Base-by-base conservation (phyloP, 106 monocot species). In the Acorus calamus region DNA sequence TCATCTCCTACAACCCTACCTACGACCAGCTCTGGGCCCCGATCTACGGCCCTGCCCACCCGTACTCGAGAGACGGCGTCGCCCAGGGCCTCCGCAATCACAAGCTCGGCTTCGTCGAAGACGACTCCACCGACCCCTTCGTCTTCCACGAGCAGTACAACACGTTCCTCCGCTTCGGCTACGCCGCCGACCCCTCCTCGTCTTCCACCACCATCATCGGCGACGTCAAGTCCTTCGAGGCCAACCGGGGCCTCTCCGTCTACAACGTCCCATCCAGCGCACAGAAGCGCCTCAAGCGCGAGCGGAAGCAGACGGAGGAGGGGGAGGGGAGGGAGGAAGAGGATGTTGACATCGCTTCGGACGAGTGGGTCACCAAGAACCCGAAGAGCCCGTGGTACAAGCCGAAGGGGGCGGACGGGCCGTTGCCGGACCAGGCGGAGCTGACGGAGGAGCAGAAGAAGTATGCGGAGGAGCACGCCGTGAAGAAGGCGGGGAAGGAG, bases 11-110 rank as follows among this genome's bases (percentile, higher is more conserved):
- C 78, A 96, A 96, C 66, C 96, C 90, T 5, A 96, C 90, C 14
- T 80, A 80, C 83, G 96, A 96, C 44, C 87, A 96, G 78, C 96
- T 96, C 6, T 96, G 96, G 96, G 96, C 90, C 7, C 96, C 90
- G 8, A 64, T 96, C 59, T 56, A 80, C 42, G 84, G 96, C 43
- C 96, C 96, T 43, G 82, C 84, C 41, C 87, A 90, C 61, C 91
- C 96, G n/a, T 85, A 67, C 69, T 79, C 85, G 62, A 82, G 82
- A 64, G 84, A 91, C 72, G 84, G 86, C 51, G 55, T 82, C 72
- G 68, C 90, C 62, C 83, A 86, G 69, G 96, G 91, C 64, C 64
- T 87, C 62, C 84, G 91, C 76, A 98, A 91, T 69, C 96, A 98
- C 83, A 98, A 98, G 83, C 84, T 98, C 48, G 91, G 96, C 44